phyloP scores from a whole-genome alignment of 192 early-diverging fungal species.

The Mycoemilia scoparia region DNA sequence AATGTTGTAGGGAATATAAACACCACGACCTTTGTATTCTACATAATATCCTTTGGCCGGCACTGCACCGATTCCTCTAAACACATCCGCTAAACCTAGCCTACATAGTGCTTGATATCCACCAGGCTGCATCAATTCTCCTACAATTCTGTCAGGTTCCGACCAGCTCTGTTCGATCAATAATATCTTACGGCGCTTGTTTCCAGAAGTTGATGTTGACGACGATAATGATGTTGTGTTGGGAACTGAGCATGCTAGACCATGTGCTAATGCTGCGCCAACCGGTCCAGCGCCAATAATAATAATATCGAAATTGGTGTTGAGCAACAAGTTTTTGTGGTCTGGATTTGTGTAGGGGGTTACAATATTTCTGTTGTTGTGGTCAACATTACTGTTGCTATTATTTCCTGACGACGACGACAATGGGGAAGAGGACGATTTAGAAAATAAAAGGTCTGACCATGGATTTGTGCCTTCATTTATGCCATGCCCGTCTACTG shows the following conservation, averaged over 20 bases:
- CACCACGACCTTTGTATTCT: slow-evolving; percentile 36
- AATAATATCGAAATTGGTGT: slow-evolving; percentile 49
- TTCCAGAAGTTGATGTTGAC: too few species aligned
- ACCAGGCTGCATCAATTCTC: slow-evolving; percentile 90
- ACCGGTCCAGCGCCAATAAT: slow-evolving; percentile 86
- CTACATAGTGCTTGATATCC: slow-evolving; percentile 63
- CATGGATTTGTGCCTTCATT: too few species aligned
- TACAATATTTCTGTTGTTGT: too few species aligned
- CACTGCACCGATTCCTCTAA: slow-evolving; percentile 75
- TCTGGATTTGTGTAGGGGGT: too few species aligned
- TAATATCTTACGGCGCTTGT: slow-evolving; percentile 31
- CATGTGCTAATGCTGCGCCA: slow-evolving; percentile 68
- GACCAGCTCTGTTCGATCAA: slow-evolving; percentile 64
- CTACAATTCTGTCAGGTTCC: slow-evolving; percentile 95
- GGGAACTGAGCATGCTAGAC: slow-evolving; percentile 54
- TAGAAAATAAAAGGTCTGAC: too few species aligned
- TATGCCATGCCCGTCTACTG: too few species aligned
- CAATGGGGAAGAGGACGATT: too few species aligned
- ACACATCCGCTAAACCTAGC: slow-evolving; percentile 51
- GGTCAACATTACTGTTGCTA: too few species aligned
- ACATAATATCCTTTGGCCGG: slow-evolving; percentile 72
- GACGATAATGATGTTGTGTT: too few species aligned
- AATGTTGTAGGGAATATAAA: slow-evolving; percentile 55
- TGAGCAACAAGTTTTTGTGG: too few species aligned
- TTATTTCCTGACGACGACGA: too few species aligned